Evolutionary conservation across 139 green algal genomes (phyloP).

Genomic region (Ettlia oleoabundans): DNA sequence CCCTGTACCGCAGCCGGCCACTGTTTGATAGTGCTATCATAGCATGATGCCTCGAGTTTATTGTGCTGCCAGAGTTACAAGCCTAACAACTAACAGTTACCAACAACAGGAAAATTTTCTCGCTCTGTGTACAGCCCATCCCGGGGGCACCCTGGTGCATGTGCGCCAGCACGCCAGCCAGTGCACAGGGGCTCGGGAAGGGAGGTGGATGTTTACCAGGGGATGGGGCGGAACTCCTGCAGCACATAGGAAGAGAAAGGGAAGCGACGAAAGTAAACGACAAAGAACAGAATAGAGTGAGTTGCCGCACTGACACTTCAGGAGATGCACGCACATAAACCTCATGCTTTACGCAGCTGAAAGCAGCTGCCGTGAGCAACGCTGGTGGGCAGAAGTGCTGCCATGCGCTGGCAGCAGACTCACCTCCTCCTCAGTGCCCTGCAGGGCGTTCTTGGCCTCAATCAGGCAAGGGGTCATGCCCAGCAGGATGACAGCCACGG

Average conservation of each 20-base stretch:
- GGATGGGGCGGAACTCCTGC: conserved; percentile 47
- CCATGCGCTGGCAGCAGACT: neutral
- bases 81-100: too few relatives aligned
- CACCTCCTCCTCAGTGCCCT: conserved; percentile 32
- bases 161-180: too few relatives aligned
- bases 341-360: neutral
- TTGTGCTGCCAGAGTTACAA: too few relatives aligned
- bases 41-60: too few relatives aligned
- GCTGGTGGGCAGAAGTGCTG: neutral
- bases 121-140: neutral
- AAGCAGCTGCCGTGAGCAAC: neutral
- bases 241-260: too few relatives aligned
- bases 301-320: too few relatives aligned
- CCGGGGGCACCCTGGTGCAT: too few relatives aligned
- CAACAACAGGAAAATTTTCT: neutral
- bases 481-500: conserved; percentile 70
- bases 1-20: too few relatives aligned
- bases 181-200: neutral
- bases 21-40: too few relatives aligned
- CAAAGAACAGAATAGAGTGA: too few relatives aligned
- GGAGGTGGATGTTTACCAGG: conserved; percentile 33
- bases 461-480: conserved; percentile 78
- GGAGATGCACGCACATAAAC: neutral
- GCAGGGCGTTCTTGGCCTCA: conserved; percentile 73
- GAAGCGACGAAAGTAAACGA: too few relatives aligned